Conservation (phyloP, 352 stramenopile species). For the Pythium aquatile region DNA sequence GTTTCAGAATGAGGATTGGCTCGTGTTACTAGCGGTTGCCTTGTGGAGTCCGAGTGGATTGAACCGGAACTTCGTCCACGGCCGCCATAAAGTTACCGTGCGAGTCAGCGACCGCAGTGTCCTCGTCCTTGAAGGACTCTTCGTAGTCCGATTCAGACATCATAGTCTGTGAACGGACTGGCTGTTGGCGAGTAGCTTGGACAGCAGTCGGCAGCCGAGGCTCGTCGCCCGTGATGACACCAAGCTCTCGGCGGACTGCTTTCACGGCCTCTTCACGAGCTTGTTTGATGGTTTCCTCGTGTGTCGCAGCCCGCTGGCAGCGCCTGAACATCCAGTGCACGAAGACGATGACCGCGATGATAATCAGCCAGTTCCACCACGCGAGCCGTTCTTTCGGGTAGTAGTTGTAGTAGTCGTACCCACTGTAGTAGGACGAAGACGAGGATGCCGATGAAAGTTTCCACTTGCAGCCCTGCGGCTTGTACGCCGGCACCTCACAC, state of each 20-base stretch:
- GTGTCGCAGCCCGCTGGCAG: neutral
- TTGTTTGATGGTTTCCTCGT: neutral
- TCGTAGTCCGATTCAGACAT: neutral
- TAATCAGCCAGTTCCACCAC: neutral
- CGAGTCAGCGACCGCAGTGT: neutral
- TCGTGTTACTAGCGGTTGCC: no score
- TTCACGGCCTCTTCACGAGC: neutral
- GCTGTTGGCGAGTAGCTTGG: neutral
- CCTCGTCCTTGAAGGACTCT: neutral
- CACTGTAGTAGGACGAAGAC: neutral
- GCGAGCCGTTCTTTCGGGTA: neutral
- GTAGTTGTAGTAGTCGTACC: neutral
- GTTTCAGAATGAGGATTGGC: no score
- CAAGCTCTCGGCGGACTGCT: neutral
- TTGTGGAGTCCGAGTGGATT: no score
- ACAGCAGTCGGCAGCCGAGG: neutral
- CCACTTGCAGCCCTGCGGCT: constrained; percentile 15
- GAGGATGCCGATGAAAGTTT: constrained; percentile 19
- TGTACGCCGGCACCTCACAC: constrained; percentile 21
- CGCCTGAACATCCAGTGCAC: neutral
- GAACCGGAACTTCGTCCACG: neutral
- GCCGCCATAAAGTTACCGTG: neutral
- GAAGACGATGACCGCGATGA: neutral
- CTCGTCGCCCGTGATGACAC: neutral
- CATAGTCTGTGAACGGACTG: neutral